Conservation (phyloP, 352 stramenopile genomes). For the Phytophthora kernoviae region DNA sequence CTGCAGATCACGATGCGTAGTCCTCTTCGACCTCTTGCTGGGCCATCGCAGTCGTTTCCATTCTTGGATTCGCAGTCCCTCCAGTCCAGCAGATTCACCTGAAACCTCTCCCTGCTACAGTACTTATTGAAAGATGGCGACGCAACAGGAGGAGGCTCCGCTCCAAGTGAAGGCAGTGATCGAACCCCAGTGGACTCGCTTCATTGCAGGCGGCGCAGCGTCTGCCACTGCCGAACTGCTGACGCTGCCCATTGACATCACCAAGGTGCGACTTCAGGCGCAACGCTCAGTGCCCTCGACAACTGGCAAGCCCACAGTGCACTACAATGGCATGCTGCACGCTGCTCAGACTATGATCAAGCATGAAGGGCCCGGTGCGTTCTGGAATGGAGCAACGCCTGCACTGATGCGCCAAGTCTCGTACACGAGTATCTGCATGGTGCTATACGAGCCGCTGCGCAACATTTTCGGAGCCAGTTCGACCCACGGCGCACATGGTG, state of each 20-base stretch:
- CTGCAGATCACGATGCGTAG: constrained; percentile 31
- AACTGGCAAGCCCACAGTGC: constrained; percentile 38
- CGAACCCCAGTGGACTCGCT: constrained; percentile 71
- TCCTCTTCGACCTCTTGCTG: constrained; percentile 11
- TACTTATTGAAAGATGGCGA: constrained; percentile 28
- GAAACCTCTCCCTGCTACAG: constrained; percentile 3
- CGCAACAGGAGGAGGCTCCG: constrained; percentile 37
- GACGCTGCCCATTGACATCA: constrained; percentile 88
- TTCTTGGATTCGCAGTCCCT: constrained; percentile 24
- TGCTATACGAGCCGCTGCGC: constrained; percentile 84
- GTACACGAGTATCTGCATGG: constrained; percentile 89
- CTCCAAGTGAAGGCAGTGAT: constrained; percentile 50
- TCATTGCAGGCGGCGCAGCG: constrained; percentile 68
- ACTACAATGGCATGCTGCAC: constrained; percentile 84
- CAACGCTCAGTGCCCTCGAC: constrained; percentile 45
- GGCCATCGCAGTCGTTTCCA: constrained; percentile 7
- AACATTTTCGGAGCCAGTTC: constrained; percentile 71
- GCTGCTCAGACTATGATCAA: constrained; percentile 66
- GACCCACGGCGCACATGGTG: constrained; percentile 32
- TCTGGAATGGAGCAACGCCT: constrained; percentile 81
- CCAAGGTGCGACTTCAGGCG: constrained; percentile 84
- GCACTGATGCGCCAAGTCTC: constrained; percentile 86
- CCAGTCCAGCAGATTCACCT: not conserved
- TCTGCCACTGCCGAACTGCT: constrained; percentile 78
- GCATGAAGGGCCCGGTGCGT: constrained; percentile 61